Base-by-base conservation (phyloP, 495 filamentous ascomycete genomes). In the Aspergillus bridgeri region DNA sequence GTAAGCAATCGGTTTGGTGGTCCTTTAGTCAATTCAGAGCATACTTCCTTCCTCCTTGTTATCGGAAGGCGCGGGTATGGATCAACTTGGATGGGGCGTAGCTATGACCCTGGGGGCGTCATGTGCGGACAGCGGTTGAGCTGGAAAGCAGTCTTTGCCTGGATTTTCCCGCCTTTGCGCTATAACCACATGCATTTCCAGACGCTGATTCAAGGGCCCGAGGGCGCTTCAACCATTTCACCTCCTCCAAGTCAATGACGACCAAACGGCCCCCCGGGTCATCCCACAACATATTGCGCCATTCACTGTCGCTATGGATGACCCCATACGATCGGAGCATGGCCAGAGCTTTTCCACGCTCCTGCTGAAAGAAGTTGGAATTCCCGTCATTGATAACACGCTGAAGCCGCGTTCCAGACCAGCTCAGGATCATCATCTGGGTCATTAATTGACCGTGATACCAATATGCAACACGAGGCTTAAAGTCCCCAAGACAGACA, bases 211-310 rank as follows among this genome's bases (percentile, higher is more conserved):
- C n/a, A 24, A 55, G 52, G 42, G 58, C 17, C n/a, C 19, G 52
- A 56, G 58, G 48, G 8, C 53, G 47, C 52, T 63, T 63, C 4
- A 61, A 18, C 59, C 61, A 56, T 56, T 62, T 49, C 57, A 67
- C 18, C 21, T 67, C 59, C 46, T 67, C 62, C 21, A 67, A 61
- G 29, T 67, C 58, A 59, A 67, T 61, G 49, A 67, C 53, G 38
- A 67, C 20, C 50, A 64, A 50, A 53, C 25, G 33, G 46, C 50
- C 6, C 5, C 19, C 48, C 8, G 13, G 33, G 20, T 60, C 47
- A 56, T 67, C 59, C 64, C 59, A 64, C 42, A 67, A 42, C 51
- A 67, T 67, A 60, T 67, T 67, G 24, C 59, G 54, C 64, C 59
- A 67, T 50, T 62, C 60, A 47, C 45, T 58, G 48, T 67, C 65